Conservation (phyloP, 140 eudicot species). For the Anethum foeniculum region DNA sequence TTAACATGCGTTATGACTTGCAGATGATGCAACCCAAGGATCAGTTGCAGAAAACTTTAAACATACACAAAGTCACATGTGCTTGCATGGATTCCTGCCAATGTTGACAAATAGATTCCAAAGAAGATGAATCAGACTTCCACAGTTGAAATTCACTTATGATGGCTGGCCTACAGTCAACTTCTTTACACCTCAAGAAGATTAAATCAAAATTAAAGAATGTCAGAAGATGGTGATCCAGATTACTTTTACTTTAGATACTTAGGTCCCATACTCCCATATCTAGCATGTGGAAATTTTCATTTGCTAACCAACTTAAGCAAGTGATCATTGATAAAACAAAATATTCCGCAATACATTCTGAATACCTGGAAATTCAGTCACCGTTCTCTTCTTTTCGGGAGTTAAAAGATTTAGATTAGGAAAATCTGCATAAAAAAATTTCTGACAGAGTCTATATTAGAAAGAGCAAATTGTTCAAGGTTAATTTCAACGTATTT, state of each 20-base stretch:
- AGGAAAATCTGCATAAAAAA: not conserved
- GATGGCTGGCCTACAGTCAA: not conserved
- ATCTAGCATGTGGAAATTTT: not conserved
- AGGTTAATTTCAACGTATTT: too few relatives aligned
- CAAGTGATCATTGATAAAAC: not conserved
- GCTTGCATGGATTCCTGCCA: not conserved
- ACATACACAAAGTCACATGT: not conserved
- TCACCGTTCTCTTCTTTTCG: not conserved
- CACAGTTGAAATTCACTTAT: not conserved
- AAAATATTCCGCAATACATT: not conserved
- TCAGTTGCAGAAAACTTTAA: not conserved
- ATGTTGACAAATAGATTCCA: not conserved
- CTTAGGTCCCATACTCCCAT: not conserved
- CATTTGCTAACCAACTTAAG: not conserved
- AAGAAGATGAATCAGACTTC: not conserved
- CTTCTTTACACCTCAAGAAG: constrained; percentile 7
- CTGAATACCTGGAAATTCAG: not conserved
- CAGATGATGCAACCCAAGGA: not conserved
- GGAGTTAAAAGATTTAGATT: not conserved
- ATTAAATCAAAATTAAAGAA: not conserved
- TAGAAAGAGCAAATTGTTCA: not conserved
- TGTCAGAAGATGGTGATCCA: constrained; percentile 10
- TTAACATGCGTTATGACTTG: not conserved
- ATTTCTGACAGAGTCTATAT: not conserved
- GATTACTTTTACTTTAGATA: constrained; percentile 8